Conservation (phyloP, 2,329 filamentous ascomycete species). For the Blumeriella jaapii region DNA sequence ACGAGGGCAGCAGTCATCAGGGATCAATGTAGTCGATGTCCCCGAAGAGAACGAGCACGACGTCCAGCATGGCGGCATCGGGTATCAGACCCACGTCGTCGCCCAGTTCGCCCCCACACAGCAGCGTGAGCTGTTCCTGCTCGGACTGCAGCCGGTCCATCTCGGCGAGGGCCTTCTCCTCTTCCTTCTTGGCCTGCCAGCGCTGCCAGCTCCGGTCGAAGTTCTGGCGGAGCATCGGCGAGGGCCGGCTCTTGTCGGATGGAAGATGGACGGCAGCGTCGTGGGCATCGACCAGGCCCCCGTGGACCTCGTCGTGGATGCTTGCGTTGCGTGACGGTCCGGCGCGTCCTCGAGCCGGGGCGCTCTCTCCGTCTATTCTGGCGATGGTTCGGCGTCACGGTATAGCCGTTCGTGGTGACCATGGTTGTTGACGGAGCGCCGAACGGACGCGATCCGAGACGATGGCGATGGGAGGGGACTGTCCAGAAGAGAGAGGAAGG, state of each 20-base stretch:
- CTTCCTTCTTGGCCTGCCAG: conserved; percentile 24
- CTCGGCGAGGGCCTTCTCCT: conserved; percentile 18
- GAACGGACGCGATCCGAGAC: no score
- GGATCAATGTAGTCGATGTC: conserved; percentile 27
- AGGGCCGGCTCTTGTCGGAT: conserved; percentile 19
- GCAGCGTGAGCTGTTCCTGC: conserved; percentile 18
- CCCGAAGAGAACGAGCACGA: conserved; percentile 25
- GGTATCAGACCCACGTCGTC: conserved; percentile 25
- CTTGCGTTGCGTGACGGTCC: conserved; percentile 21
- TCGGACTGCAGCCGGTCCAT: conserved; percentile 19
- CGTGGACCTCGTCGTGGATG: conserved; percentile 17
- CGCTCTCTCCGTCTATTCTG: conserved; percentile 25
- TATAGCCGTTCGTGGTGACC: conserved; percentile 16
- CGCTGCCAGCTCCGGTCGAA: conserved; percentile 25
- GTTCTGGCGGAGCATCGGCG: conserved; percentile 24
- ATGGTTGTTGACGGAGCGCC: conserved; percentile 8
- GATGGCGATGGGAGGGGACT: not conserved
- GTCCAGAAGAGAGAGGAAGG: conserved; percentile 11
- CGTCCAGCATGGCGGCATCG: conserved; percentile 23
- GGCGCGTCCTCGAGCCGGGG: conserved; percentile 24
- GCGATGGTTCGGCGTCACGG: conserved; percentile 19
- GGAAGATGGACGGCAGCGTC: conserved; percentile 20
- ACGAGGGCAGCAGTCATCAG: no score
- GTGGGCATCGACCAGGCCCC: conserved; percentile 21
- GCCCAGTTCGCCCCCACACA: conserved; percentile 25